Base-by-base conservation (phyloP, 257 asterid genomes). In the Primulina tabacum region DNA sequence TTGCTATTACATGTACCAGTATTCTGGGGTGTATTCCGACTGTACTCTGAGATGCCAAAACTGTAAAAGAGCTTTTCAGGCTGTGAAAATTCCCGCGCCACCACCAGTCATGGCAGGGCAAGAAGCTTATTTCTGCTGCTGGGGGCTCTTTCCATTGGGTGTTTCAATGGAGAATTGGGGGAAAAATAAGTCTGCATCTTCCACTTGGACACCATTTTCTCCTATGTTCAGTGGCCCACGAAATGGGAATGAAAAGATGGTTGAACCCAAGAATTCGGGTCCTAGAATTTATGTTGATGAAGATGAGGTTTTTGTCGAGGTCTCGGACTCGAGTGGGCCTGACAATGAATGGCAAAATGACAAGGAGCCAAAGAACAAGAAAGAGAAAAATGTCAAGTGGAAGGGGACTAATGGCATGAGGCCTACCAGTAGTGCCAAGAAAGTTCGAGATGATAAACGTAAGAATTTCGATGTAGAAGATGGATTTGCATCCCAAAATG, bases 111-210 rank as follows among this genome's bases (percentile, higher is more conserved):
- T 72, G 62, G 82, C 83, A 32, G 92, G 90, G 50, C 78, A 85
- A 60, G 90, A 91, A 8, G 82, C 68, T 3, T 80, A 84, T 74
- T 89, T 87, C 60, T 89, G 84, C 71, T 91, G 91, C 71, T 91
- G 97, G 97, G 96, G 92, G 9, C 75, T 77, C 77, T 60, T 87
- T 60, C 96, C 96, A 2, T 21, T 91, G 56, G 96, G 92, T 2
- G 73, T 82, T 47, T 79, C 92, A 0, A 77, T 74, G 82, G 82
- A 68, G 33, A 33, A 71, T 65, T 80, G 79, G 82, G 73, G 79
- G 81, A 88, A 74, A 73, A 71, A 75, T 43, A 74, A 67, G 55
- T 77, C 69, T 14, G 63, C 68, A 67, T 75, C 76, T 68, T 68
- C 85, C 0, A 28, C 64, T 43, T 88, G 95, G 92, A 62, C 90